Base-by-base conservation (phyloP, 495 filamentous ascomycete genomes). In the Penicillium flavigenum region DNA sequence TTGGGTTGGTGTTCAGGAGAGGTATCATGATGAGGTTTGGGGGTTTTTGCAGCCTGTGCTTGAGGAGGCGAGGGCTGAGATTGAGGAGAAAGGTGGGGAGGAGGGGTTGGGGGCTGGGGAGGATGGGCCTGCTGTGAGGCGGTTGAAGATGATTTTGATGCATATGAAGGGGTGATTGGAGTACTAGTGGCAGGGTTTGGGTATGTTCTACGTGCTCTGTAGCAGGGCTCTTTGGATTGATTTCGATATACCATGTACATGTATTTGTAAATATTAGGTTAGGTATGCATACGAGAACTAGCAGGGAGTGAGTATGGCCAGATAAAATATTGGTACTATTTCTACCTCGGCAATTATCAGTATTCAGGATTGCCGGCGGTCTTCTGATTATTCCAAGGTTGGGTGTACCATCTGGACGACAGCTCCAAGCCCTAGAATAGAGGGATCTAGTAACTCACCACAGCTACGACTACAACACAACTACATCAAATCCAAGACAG, bases 21-120 rank as follows among this genome's bases (percentile, higher is more conserved):
- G 75, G 32, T 91, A 91, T 63, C 80, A 84, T 32, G 86, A 91
- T 68, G 87, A 90, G 56, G 87, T 93, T 11, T 93, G 89, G 89
- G 89, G 88, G 57, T 86, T 85, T 59, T 68, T 90, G 42, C 62
- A 76, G 20, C 80, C 83, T n/a, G 73, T 86, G 39, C 74, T 89
- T 31, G 74, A 82, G 56, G 79, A 83, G 45, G 88, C 88, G n/a
- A 74, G 74, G 41, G 64, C 73, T 48, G 89, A 92, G 65, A 68
- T 89, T 38, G 72, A 76, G 49, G 66, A 71, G 63, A 14, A 38
- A 14, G 14, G 67, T n/a, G 62, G 73, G 42, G 83, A 84, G 54
- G 63, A 31, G 9, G 82, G 19, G 59, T 55, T 20, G 56, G 67
- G 43, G 67, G 61, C 31, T 12, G 54, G 50, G 46, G 58, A 43